phyloP scores from a whole-genome alignment of 2,329 filamentous ascomycete genomes.

The Fusarium lateritium region DNA sequence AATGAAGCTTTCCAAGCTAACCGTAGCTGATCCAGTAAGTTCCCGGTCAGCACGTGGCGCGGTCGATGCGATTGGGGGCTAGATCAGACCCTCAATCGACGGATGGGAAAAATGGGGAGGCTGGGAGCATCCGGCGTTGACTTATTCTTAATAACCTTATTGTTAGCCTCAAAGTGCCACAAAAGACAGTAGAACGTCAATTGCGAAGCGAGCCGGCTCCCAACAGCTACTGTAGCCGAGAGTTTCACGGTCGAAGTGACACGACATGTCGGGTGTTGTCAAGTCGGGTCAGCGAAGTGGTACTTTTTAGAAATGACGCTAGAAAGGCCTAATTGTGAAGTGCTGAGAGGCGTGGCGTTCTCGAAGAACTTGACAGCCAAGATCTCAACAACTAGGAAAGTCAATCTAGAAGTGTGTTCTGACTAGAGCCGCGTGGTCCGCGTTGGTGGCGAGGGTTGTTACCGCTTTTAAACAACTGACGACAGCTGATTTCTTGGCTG shows the following conservation, averaged over 20 bases:
- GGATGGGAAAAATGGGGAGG: neutral
- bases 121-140: neutral
- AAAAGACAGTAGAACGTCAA: neutral
- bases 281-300: neutral
- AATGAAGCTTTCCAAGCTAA: neutral
- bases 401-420: neutral
- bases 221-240: neutral
- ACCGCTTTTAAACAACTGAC: neutral
- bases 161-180: neutral
- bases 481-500: neutral
- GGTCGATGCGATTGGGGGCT: neutral
- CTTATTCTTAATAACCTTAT: neutral
- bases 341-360: neutral
- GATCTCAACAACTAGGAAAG: neutral
- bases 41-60: neutral
- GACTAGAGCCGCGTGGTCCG: neutral
- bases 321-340: neutral
- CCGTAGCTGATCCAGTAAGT: neutral
- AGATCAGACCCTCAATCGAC: neutral
- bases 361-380: neutral
- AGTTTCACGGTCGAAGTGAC: neutral
- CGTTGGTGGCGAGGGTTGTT: neutral
- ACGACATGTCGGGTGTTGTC: neutral
- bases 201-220: too few species aligned
- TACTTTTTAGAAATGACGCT: neutral